These are phyloP conservation scores for Fistulinella prunicolor DNA, from an alignment of 768 basidiomycete genomes.

Conservation along the genomic window DNA sequence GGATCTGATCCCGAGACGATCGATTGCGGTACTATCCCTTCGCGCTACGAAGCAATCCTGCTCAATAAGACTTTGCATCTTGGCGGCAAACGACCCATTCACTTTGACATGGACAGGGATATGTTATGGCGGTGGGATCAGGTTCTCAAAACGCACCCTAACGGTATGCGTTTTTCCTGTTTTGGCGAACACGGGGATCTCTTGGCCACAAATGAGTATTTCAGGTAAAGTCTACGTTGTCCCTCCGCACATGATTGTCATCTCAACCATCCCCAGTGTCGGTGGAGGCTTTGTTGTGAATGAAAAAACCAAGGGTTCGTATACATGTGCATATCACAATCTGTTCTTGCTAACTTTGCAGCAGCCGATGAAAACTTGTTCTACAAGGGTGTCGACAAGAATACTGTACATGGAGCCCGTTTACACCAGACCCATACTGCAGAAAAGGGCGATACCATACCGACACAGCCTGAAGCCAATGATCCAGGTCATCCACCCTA, in stretches of 20 bases:
- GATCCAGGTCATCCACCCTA: conserved; percentile 69
- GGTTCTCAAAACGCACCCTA: conserved; percentile 85
- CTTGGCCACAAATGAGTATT: conserved; percentile 93
- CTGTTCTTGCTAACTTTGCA: conserved; percentile 2
- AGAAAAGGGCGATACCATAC: conserved; percentile 23
- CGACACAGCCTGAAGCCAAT: conserved; percentile 9
- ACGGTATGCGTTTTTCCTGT: conserved; percentile 90
- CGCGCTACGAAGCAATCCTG: conserved; percentile 69
- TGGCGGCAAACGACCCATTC: conserved; percentile 70
- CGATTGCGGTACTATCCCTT: conserved; percentile 78
- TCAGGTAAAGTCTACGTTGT: conserved; percentile 43
- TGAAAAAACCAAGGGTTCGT: conserved; percentile 81
- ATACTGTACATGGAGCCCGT: conserved; percentile 73
- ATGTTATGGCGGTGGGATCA: conserved; percentile 93
- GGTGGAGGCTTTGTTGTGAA: conserved; percentile 96
- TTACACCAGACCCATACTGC: conserved; percentile 60
- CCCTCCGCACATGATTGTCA: neutral
- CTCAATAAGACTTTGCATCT: conserved; percentile 64
- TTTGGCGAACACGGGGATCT: conserved; percentile 81
- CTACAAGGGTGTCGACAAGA: conserved; percentile 89
- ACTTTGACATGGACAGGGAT: conserved; percentile 85
- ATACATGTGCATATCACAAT: neutral
- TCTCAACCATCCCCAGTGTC: conserved; percentile 44
- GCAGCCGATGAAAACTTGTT: conserved; percentile 90
- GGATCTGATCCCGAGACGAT: conserved; percentile 93